Base-by-base conservation (phyloP, 2,329 filamentous ascomycete species). In the Colletotrichum orchidophilum region DNA sequence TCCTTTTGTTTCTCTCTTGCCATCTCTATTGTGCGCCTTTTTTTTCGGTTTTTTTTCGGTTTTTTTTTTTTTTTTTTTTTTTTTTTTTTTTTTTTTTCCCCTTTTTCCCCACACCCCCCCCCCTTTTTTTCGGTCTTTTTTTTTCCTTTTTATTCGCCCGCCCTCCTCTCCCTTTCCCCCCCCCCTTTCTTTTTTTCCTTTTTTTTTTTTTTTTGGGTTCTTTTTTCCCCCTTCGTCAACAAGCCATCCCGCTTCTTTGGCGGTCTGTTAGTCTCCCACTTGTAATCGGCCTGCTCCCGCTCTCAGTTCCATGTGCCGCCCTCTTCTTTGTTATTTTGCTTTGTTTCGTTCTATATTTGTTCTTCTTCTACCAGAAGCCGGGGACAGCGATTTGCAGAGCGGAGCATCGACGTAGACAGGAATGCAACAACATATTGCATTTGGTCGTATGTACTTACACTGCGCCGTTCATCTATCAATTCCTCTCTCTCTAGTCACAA, bases 381-480 rank as follows among this genome's bases (percentile, higher is more conserved):
- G 13, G 15, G 9, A 21, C 39, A 21, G 15, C 26, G 7, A 13
- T 2, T 9, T 35, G 21, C 6, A 46, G 7, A 46, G 39, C 39
- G 39, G n/a, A n/a, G 1, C 7, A 46, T 18, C 3, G 18, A 46
- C 39, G 39, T 42, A 42, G 15, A 1, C 11, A 7, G 39, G n/a
- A n/a, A 18, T 42, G 15, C 39, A 42, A 18, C 7, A 7, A 7
- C 15, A 3, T 15, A 42, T 42, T 15, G 39, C 39, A 42, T 18
- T 7, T n/a, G 15, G 9, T 63, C n/a, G 42, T 53, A 69, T 61
- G 33, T 70, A 60, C 46, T 66, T 39, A 49, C 62, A 70, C 54
- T 64, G 54, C 61, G 31, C 7, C 31, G 13, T 39, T 18, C 13
- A 39, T 39, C 35, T 15, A 39, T 15, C 35, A n/a, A n/a, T 5